Base-by-base conservation (phyloP, 2,329 filamentous ascomycete genomes). In the Microdochium paspali region DNA sequence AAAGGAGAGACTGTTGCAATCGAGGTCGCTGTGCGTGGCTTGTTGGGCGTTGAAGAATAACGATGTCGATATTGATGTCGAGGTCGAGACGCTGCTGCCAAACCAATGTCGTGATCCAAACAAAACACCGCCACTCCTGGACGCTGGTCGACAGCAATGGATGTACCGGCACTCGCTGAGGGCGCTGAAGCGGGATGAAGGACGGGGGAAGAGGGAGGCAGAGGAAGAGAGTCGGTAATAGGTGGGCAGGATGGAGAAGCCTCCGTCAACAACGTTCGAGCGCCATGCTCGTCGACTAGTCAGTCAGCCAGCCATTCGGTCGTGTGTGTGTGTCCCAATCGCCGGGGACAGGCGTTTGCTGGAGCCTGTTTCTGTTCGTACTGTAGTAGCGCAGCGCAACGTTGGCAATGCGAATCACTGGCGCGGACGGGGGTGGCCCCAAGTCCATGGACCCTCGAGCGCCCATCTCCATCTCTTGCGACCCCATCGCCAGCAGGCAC, bases 131-230 rank as follows among this genome's bases (percentile, higher is more conserved):
- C 31, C 31, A n/a, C 31, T 35, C 15, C 15, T 20, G 15, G 35
- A 40, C 35, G 35, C 35, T 40, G 35, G 35, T 40, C 35, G 35
- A 40, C 35, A 40, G 35, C 35, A 40, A 40, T 40, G 35, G 35
- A 40, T 40, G 35, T 9, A 40, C 35, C 35, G 35, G 35, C 35
- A 40, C 18, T 7, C 35, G 18, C 35, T 18, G 13, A 18, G 35
- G 35, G 35, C 26, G 26, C 13, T 7, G 26, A 28, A 28, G 26
- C 26, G 13, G 35, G 18, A 40, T n/a, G 35, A 21, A 21, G 18
- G 18, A 9, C 20, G 18, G 4, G 18, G 23, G 35, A 20, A 40
- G 35, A 20, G 10, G 18, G 18, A 35, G 31, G 31, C 10, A n/a
- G 12, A 40, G 35, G 12, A 35, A 18, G 6, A 35, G 31, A 35